Conservation (phyloP, 1,284 basidiomycete species). For the Meripilus lineatus region DNA sequence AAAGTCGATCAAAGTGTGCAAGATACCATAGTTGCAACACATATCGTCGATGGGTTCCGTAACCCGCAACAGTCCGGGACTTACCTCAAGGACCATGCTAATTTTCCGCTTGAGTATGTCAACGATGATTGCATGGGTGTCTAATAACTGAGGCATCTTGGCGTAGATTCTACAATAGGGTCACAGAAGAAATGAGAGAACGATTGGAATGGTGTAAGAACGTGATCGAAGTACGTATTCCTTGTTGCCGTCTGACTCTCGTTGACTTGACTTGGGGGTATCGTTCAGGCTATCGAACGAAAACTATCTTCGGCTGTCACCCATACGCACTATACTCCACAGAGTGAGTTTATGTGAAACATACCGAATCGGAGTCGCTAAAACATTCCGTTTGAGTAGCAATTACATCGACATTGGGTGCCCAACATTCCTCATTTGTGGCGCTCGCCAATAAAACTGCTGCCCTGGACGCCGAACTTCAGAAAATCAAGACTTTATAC, state of each 20-base stretch:
- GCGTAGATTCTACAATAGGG: slow-evolving; percentile 65
- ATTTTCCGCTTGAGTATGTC: slow-evolving; percentile 78
- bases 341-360: too few species aligned
- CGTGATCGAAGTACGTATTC: slow-evolving; percentile 62
- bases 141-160: not conserved
- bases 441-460: slow-evolving; percentile 70
- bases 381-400: slow-evolving; percentile 39
- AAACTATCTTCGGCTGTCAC: slow-evolving; percentile 63
- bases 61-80: slow-evolving; percentile 64
- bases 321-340: slow-evolving; percentile 66
- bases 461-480: slow-evolving; percentile 60
- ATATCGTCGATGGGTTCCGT: slow-evolving; percentile 70
- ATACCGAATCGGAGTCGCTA: not conserved
- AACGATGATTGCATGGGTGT: not conserved
- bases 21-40: slow-evolving; percentile 68
- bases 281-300: slow-evolving; percentile 78
- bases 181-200: slow-evolving; percentile 67
- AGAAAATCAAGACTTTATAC: slow-evolving; percentile 64
- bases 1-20: slow-evolving; percentile 74
- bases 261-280: too few species aligned
- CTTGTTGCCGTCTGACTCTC: not conserved
- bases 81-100: slow-evolving; percentile 68
- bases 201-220: slow-evolving; percentile 71
- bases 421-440: slow-evolving; percentile 70
- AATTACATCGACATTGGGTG: slow-evolving; percentile 67